Evolutionary conservation across 352 stramenopile genomes (phyloP), one percentile per base, ranked within the genome.

Genomic region (Elongisporangium anandrum): DNA sequence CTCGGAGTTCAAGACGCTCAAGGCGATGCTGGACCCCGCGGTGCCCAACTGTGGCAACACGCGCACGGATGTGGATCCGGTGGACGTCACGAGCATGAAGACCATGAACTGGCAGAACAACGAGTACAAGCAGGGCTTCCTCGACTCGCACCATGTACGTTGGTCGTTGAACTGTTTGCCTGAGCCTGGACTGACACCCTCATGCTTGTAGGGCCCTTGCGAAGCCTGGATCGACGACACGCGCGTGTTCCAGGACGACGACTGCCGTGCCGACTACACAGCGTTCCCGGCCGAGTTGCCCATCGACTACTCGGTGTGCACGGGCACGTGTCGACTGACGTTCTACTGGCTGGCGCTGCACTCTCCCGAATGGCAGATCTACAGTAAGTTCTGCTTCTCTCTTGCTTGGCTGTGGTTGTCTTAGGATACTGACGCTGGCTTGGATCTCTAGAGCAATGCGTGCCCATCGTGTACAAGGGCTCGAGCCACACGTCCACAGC

Each of bases 341-440:
- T 78, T 80, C 63, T 75, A 72, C 70, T 79, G 70, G 70, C 29
- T 75, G 21, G 62, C 70, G 52, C 21, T 75, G 4, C 66, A 77
- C 54, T 52, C 66, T 9, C 52, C 59, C 2, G 45, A 64, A 15
- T 75, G 66, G 69, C 63, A 75, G 38, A 50, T 69, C 4, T 77
- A 75, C 59, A 69, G 57, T 62, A 51, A 24, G 57, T 52, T 2
- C 17, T 20, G 5, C 8, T 49, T 4, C 7, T 5, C 13, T 60
- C n/a, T 26, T 38, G 23, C 17, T 50, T 20, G 6, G 8, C 20
- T 23, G 4, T 20, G 8, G 15, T 41, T 15, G 22, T 10, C 1
- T 13, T 16, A 7, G 20, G 20, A 4, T 29, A 13, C 12, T 29
- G 4, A 19, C 21, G 45, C 4, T 38, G 39, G 16, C 41, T n/a